phyloP scores from a whole-genome alignment of 2,329 filamentous ascomycete genomes.

The Nakataea oryzae region DNA sequence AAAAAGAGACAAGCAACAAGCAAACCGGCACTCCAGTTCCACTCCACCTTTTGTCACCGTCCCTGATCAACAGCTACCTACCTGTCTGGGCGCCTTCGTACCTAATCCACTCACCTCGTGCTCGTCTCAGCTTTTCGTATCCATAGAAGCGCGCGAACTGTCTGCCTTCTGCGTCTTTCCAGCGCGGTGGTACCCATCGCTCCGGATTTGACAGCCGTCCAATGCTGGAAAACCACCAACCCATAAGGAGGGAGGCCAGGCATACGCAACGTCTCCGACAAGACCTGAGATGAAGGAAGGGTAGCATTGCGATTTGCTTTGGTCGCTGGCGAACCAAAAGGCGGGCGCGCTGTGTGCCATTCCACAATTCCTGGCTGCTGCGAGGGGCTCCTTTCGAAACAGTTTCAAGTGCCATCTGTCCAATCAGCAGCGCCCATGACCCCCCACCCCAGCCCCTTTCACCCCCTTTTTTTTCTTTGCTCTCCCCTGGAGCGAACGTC shows the following conservation, averaged over 20 bases:
- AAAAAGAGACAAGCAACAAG: background rate
- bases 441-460: background rate
- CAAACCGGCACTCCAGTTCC: no score
- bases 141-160: no score
- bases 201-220: background rate
- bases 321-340: background rate
- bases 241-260: no score
- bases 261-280: background rate
- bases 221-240: background rate
- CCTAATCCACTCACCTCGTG: no score
- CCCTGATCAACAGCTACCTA: no score
- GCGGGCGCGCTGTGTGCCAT: no score
- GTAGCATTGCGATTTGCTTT: background rate
- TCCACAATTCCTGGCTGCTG: no score
- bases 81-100: no score
- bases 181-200: background rate
- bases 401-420: background rate
- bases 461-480: background rate
- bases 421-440: background rate
- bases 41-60: no score
- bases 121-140: background rate
- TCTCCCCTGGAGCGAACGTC: background rate
- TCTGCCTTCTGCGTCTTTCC: background rate
- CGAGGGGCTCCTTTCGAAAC: background rate
- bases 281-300: background rate